phyloP scores from a whole-genome alignment of 2,329 filamentous ascomycete genomes.

The Fusarium brevicatenulatum region DNA sequence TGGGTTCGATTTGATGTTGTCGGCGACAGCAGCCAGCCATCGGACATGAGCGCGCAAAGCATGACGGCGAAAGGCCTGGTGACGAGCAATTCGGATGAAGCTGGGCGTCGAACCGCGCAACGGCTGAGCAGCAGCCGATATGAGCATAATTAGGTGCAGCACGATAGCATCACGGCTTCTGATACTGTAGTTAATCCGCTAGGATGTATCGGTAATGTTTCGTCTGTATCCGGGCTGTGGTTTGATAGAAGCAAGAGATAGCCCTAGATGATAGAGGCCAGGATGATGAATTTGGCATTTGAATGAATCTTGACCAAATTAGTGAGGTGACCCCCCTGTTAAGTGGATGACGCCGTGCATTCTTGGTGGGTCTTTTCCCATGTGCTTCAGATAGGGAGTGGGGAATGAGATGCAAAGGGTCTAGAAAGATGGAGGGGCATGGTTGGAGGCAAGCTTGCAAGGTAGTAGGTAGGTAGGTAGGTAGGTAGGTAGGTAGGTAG shows the following conservation, averaged over 20 bases:
- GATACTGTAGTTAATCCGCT: slow-evolving; percentile 4
- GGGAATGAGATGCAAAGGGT: slow-evolving; percentile 16
- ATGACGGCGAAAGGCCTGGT: slow-evolving; percentile 54
- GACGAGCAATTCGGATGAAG: slow-evolving; percentile 63
- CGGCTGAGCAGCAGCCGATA: slow-evolving; percentile 49
- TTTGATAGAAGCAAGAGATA: slow-evolving; percentile 5
- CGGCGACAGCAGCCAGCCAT: slow-evolving; percentile 56
- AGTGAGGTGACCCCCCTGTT: slow-evolving; percentile 21
- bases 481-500: background rate
- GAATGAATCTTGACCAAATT: slow-evolving; percentile 26
- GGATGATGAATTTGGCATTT: slow-evolving; percentile 36
- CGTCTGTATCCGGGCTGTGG: background rate
- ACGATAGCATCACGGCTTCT: slow-evolving; percentile 41
- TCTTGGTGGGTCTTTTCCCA: slow-evolving; percentile 19
- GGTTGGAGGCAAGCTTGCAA: background rate
- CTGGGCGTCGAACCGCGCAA: slow-evolving; percentile 55
- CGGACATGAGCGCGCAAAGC: slow-evolving; percentile 52
- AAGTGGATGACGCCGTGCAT: slow-evolving; percentile 36
- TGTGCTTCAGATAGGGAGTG: slow-evolving; percentile 9
- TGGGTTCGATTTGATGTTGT: slow-evolving; percentile 30
- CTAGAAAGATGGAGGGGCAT: slow-evolving; percentile 23
- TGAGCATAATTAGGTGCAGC: slow-evolving; percentile 45
- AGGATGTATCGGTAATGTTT: slow-evolving; percentile 21
- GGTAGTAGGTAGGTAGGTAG: background rate
- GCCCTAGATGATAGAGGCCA: slow-evolving; percentile 2